A percentile compares a stretch with the other conserved stretches of the same genome.
Conservation (phyloP, 139 green algal species). For the Zygnema cylindricum region DNA sequence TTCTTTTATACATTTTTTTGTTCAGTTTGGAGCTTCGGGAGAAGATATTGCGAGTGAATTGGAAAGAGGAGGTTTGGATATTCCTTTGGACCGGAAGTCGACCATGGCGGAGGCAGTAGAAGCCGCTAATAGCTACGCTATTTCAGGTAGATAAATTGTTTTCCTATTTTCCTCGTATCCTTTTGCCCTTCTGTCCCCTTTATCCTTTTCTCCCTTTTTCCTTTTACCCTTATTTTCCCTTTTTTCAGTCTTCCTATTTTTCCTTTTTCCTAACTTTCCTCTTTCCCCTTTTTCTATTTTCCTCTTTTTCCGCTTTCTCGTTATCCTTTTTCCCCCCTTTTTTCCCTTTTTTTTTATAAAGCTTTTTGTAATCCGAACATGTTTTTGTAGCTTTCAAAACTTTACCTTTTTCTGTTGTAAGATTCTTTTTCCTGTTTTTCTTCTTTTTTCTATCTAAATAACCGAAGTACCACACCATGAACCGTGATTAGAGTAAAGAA, state of each 20-base stretch:
- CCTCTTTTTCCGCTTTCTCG: constrained; percentile 12
- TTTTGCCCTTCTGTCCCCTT: neutral
- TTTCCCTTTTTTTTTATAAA: constrained; percentile 6
- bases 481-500: too few species aligned
- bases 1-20: too few species aligned
- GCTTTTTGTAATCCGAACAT: too few species aligned
- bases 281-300: neutral
- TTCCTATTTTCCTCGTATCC: neutral
- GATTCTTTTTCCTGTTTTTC: neutral
- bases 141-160: neutral
- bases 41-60: constrained; percentile 43
- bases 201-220: neutral
- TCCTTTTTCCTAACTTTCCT: too few species aligned
- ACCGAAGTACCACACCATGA: too few species aligned
- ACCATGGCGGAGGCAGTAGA: neutral
- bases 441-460: neutral
- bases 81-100: neutral
- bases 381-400: too few species aligned
- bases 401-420: too few species aligned
- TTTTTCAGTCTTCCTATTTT: too few species aligned
- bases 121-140: neutral
- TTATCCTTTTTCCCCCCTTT: neutral
- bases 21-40: constrained; percentile 47
- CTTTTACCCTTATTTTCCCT: constrained; percentile 1
- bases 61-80: neutral